Base-by-base conservation (phyloP, 2,329 filamentous ascomycete genomes). In the Alternaria tenuissima region DNA sequence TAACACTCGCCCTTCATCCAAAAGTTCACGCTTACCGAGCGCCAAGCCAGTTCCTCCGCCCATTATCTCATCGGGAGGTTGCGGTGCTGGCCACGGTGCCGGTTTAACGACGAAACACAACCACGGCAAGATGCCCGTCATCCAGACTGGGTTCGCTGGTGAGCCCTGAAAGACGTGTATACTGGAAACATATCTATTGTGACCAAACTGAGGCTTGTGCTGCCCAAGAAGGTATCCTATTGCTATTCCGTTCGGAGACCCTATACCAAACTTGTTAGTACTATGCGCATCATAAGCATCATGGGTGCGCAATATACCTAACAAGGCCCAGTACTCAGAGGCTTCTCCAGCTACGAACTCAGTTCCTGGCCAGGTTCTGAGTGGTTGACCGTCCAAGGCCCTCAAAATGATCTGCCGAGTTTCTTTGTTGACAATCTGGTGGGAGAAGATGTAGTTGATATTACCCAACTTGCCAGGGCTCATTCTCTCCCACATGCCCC, bases 181-280 rank as follows among this genome's bases (percentile, higher is more conserved):
- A 36, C 43, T 44, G 9, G 39, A 26, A 4, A 65, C 44, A 7
- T 56, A 59, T 30, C 55, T 65, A 12, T 61, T 61, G 26, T 55
- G 22, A 4, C 63, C 63, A 7, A 65, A 39, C 32, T 65, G 57
- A 12, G n/a, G 12, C 30, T 65, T 65, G 28, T 65, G 63, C 28
- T 65, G 63, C 2, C 51, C 54, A 6, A 65, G 43, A 26, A 65
- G 56, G 18, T 55, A 63, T 2, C 53, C 60, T 18, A 36, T 54
- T 22, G 36, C 51, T 7, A 60, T 7, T 3, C 60, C 59, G 9
- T 65, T 63, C 0, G 60, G 62, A 7, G 62, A 59, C 2, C 58
- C 61, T 64, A 22, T 14, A 28, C 9, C 11, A 11, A 4, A 18
- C 28, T 24, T n/a, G 16, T 58, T 11, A 58, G 49, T 51, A 18